These are phyloP conservation scores for Taphrina pruni DNA, from an alignment of 1,139 yeast species.

Conservation along the genomic window DNA sequence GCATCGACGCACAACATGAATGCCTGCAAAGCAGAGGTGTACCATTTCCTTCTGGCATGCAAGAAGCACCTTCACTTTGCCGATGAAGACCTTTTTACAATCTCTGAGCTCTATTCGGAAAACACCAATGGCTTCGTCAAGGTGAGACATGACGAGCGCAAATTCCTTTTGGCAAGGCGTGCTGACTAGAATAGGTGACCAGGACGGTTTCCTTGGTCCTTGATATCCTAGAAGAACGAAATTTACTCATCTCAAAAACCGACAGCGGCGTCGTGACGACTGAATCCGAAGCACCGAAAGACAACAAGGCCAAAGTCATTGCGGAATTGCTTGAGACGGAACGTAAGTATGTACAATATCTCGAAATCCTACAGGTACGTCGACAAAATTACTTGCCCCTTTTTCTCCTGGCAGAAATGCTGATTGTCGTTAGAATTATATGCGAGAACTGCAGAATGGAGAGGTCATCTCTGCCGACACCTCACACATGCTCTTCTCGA, in stretches of 20 bases:
- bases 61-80: slow-evolving; percentile 74
- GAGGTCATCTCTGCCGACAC: slow-evolving; percentile 80
- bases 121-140: slow-evolving; percentile 77
- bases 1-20: slow-evolving; percentile 57
- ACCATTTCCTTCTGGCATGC: slow-evolving; percentile 87
- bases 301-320: slow-evolving; percentile 72
- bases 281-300: slow-evolving; percentile 53
- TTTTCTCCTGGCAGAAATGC: neutral
- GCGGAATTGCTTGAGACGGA: slow-evolving; percentile 87
- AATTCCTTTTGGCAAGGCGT: slow-evolving; percentile 54
- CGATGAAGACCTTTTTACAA: slow-evolving; percentile 85
- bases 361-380: slow-evolving; percentile 65
- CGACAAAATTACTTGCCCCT: too few species aligned
- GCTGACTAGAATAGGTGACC: slow-evolving; percentile 45
- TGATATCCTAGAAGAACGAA: slow-evolving; percentile 53
- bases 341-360: slow-evolving; percentile 87
- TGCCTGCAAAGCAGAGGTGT: slow-evolving; percentile 85
- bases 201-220: slow-evolving; percentile 40
- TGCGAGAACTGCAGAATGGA: slow-evolving; percentile 66
- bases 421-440: slow-evolving; percentile 56
- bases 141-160: slow-evolving; percentile 63
- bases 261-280: slow-evolving; percentile 57
- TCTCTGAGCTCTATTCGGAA: slow-evolving; percentile 85
- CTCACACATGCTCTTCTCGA: slow-evolving; percentile 84
- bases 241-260: slow-evolving; percentile 53